Base-by-base conservation (phyloP, 2,329 filamentous ascomycete genomes). In the Monilinia polystroma region DNA sequence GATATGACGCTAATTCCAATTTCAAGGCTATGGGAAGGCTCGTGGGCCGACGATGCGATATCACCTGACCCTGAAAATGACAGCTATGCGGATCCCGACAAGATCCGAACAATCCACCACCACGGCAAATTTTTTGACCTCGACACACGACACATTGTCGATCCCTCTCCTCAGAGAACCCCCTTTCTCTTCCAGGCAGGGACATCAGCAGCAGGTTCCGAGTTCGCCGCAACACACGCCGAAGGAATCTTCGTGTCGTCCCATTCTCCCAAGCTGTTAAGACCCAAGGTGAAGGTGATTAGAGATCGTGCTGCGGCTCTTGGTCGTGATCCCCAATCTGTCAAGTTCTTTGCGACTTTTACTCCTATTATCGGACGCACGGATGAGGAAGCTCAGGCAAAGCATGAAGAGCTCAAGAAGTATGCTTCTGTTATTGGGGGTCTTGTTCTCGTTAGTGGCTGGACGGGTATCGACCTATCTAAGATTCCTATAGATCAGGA, bases 161-260 rank as follows among this genome's bases (percentile, higher is more conserved):
- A 89, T 63, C 88, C 88, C 0, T 84, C 83, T 59, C 88, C 87
- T 0, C 89, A 92, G 72, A 79, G 89, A 3, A 90, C 88, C 1
- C 89, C 89, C 0, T 80, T 91, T 2, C 82, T 91, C 5, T 80
- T 91, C 4, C 89, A 92, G 75, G 89, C 89, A 0, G 89, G 89
- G 0, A 89, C 88, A 0, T 89, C 86, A 0, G 23, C 26, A 58
- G 0, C 87, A 0, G 89, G 88, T 2, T 90, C 88, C 75, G 76
- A 78, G 0, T 91, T 91, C 71, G 87, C 87, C 0, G 85, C 87
- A 0, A 84, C 87, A 71, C 87, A 91, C 73, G 89, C 89, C 0
- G 89, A 91, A 73, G 88, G 83, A 1, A 87, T 91, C 56, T 91
- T 91, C 70, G 85, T 90, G 0, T 87, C 84, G 0, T 85, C 85